Evolutionary conservation across 2,329 filamentous ascomycete genomes (phyloP), one percentile per base, ranked within the genome.

Genomic region (Fusarium cicatricum): DNA sequence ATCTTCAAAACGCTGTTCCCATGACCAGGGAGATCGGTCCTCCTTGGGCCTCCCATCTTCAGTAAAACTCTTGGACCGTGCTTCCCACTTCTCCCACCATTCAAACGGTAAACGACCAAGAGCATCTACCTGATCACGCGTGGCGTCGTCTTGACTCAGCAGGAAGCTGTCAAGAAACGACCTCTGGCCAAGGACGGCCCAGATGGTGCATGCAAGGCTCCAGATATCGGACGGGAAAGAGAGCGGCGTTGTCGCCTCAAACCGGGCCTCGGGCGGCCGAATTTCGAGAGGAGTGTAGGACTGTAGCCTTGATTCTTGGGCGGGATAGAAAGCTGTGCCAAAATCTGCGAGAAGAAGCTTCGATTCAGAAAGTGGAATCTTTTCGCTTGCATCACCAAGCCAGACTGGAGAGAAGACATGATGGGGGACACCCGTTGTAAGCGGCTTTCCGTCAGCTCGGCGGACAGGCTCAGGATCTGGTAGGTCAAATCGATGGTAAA

Each of bases 181-280:
- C 15, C 44, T 49, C 19, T 54, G 52, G 5, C 60, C 71, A 9
- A 78, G 55, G 16, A 78, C 69, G 12, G 53, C 49, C 70, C 52
- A 78, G 23, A 78, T 74, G 0, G 69, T 48, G 47, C 72, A 77
- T 0, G 67, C 71, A 4, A 78, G 70, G n/a, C 70, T 74, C 76
- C 74, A 78, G 14, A 77, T 75, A 33, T 78, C 75, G 1, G 74
- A 72, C 17, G 66, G 19, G 33, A 72, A 74, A 2, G 70, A 70
- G 7, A 77, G 66, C 12, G 75, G 67, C 14, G 36, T 69, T 12
- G 51, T 54, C 23, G 71, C 68, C 28, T 76, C 71, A 48, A 78
- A 78, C 11, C 64, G 62, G 23, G 63, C 62, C 59, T 78, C 75
- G 1, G 75, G 75, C 11, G 73, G 70, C 3, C 70, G 68, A 40